Evolutionary conservation across 2,329 filamentous ascomycete genomes (phyloP).

Genomic region (Aotearoamyces nothofagi): DNA sequence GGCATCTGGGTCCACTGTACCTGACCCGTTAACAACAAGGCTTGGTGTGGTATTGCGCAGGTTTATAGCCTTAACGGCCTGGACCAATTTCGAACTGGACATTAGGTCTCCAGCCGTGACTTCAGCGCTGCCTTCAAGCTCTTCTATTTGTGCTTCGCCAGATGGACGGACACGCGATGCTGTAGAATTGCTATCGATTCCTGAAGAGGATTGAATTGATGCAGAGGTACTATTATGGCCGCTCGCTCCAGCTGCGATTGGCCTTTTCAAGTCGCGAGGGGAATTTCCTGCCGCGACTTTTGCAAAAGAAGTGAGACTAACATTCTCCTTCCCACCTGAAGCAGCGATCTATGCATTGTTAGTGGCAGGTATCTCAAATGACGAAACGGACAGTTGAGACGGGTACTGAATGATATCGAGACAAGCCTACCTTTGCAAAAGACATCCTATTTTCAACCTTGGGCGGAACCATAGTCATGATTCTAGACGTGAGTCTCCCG

Average conservation of each 20-base stretch:
- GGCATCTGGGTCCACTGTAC: conserved; percentile 5
- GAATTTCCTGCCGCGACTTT: conserved; percentile 16
- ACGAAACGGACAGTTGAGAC: too few relatives aligned
- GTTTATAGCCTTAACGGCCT: conserved; percentile 17
- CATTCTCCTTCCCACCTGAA: conserved; percentile 25
- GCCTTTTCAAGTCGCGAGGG: conserved; percentile 12
- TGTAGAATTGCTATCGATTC: too few relatives aligned
- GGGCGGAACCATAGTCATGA: conserved; percentile 31
- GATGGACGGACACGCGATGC: too few relatives aligned
- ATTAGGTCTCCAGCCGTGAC: conserved; percentile 5
- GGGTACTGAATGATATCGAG: too few relatives aligned
- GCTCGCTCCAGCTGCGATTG: conserved; percentile 8
- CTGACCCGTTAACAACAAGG: conserved; percentile 21
- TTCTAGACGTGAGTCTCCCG: conserved; percentile 6
- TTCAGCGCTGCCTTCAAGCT: conserved; percentile 2
- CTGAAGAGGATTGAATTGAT: neutral
- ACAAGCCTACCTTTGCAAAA: conserved; percentile 61
- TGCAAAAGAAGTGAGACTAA: conserved; percentile 17
- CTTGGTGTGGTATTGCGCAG: conserved; percentile 16
- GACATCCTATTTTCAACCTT: conserved; percentile 43
- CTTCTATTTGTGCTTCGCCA: too few relatives aligned
- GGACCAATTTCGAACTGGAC: conserved; percentile 13
- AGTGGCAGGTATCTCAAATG: conserved; percentile 6
- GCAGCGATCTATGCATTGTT: conserved; percentile 29
- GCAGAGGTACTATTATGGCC: conserved; percentile 6